Evolutionary conservation across 1,284 basidiomycete species (phyloP), one percentile per base, ranked within the genome.

Genomic region (Tausonia pullulans): DNA sequence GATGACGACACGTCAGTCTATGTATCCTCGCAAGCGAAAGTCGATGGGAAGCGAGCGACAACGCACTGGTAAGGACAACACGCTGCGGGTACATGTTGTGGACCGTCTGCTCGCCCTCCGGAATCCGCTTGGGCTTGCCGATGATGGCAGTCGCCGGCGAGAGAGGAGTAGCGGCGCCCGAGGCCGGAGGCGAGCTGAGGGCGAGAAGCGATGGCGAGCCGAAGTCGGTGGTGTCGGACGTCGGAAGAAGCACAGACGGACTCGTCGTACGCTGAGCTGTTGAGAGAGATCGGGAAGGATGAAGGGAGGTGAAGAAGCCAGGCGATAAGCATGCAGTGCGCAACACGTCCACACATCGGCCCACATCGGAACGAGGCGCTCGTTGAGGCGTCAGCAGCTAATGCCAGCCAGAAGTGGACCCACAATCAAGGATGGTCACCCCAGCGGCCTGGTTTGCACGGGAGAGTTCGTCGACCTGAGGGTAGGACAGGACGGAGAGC

Each of bases 41-140:
- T 40, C 57, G 62, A 59, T n/a, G 57, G 45, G 53, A 6, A 50
- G 41, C 13, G 11, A 39, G 16, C n/a, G 3, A 41, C 45, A 4
- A 71, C 74, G 55, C 70, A 88, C 88, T 90, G 6, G 87, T 89
- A n/a, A 91, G 79, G 67, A 88, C 79, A 45, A 91, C 85, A 57
- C 89, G 79, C 5, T 84, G 84, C 5, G 88, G 87, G 72, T 90
- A 91, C 45, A 90, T 73, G 48, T 83, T 70, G 69, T 81, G 61
- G 46, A 43, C 67, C 64, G 57, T 57, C 58, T 63, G 52, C 50
- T 60, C 44, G 52, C 58, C 58, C 14, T 62, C 46, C 3, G 50
- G 44, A 5, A 45, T 53, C 44, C 55, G 9, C 44, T 40, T 58
- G 2, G 62, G 54, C 58, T 64, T 61, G 10, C 60, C 56, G 46